phyloP scores from a whole-genome alignment of 148 eudicot genomes.

The Vaccinium darrowii region DNA sequence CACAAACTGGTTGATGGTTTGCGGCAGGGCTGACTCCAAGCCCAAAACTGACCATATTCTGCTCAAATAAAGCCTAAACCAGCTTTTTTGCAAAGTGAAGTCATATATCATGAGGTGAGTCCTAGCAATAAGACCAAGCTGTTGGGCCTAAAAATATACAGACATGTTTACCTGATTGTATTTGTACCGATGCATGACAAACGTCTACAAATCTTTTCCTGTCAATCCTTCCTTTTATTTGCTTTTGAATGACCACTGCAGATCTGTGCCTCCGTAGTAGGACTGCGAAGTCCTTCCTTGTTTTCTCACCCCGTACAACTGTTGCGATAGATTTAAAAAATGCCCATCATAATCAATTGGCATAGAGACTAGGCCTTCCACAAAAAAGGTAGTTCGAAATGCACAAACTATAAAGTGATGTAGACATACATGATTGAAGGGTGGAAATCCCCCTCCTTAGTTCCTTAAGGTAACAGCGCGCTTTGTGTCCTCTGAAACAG shows the following conservation, averaged over 20 bases:
- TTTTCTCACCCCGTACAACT: conserved; percentile 87
- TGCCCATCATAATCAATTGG: not conserved
- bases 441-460: conserved; percentile 54
- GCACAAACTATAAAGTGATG: not conserved
- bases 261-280: conserved; percentile 71
- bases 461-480: conserved; percentile 61
- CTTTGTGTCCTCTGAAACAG: conserved; percentile 92
- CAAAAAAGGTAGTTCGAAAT: not conserved
- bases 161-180: conserved; percentile 68
- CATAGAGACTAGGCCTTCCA: conserved; percentile 9
- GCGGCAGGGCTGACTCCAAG: not conserved
- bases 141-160: not conserved
- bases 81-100: not conserved
- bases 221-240: conserved; percentile 40
- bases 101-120: conserved; percentile 5
- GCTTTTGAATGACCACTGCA: conserved; percentile 74
- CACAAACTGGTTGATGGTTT: not conserved
- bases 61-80: conserved; percentile 3
- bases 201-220: conserved; percentile 48
- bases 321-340: conserved; percentile 24
- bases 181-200: conserved; percentile 48
- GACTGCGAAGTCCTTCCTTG: conserved; percentile 73
- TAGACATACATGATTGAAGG: conserved; percentile 77
- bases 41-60: not conserved
- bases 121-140: not conserved